These are phyloP conservation scores for Ascochyta pisi DNA, from an alignment of 2,329 filamentous ascomycete genomes.

Conservation along the genomic window DNA sequence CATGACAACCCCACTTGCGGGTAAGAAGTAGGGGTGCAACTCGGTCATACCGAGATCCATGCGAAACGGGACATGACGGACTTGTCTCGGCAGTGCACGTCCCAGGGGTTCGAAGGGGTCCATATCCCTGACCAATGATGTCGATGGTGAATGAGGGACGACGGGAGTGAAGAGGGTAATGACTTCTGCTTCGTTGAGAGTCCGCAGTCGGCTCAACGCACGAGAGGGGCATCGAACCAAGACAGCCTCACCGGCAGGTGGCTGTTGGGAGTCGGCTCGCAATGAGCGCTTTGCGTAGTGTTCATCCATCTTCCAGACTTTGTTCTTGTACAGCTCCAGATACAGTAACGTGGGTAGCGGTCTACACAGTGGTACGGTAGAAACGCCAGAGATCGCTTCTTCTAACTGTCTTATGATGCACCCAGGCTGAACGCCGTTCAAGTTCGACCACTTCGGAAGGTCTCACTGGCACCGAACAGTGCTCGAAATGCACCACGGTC, in stretches of 20 bases:
- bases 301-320: slow-evolving; percentile 14
- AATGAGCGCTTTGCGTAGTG: neutral
- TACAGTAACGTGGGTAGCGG: too few relatives aligned
- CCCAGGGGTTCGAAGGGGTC: slow-evolving; percentile 79
- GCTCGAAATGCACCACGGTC: neutral
- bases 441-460: neutral
- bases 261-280: slow-evolving; percentile 14
- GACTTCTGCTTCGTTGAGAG: slow-evolving; percentile 47
- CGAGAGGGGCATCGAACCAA: slow-evolving; percentile 36
- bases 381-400: neutral
- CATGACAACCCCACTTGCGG: slow-evolving; percentile 64
- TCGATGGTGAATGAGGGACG: slow-evolving; percentile 55
- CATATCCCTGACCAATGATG: slow-evolving; percentile 50
- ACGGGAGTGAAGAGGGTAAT: slow-evolving; percentile 60
- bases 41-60: slow-evolving; percentile 68
- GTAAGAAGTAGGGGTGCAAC: slow-evolving; percentile 68
- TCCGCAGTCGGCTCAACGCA: slow-evolving; percentile 37
- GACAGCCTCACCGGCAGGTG: slow-evolving; percentile 22
- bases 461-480: neutral
- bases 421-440: neutral
- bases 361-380: too few relatives aligned
- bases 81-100: slow-evolving; percentile 64
- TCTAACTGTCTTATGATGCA: neutral
- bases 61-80: slow-evolving; percentile 76
- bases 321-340: slow-evolving; percentile 9